Evolutionary conservation across 2,329 filamentous ascomycete species (phyloP).

Genomic region (Didymella pinodella): DNA sequence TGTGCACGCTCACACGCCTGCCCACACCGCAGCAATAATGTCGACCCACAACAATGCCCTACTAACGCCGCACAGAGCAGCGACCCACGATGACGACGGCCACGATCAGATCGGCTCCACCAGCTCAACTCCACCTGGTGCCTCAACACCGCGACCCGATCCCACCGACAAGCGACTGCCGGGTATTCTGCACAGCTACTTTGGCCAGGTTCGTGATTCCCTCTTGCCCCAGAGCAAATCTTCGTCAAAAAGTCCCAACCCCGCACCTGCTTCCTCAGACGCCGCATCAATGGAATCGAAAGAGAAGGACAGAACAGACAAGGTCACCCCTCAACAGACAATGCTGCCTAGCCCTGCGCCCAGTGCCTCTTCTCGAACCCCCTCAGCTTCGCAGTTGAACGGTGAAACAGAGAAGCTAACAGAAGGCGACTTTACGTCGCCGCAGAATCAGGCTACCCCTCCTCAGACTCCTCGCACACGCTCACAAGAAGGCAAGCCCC

Average conservation of each 20-base stretch:
- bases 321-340: constrained; percentile 54
- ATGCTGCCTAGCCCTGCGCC: constrained; percentile 61
- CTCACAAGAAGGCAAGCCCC: constrained; percentile 67
- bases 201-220: constrained; percentile 95
- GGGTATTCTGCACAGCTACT: constrained; percentile 93
- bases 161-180: constrained; percentile 93
- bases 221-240: constrained; percentile 58
- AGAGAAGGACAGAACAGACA: constrained; percentile 31
- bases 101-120: constrained; percentile 79
- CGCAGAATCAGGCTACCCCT: constrained; percentile 83
- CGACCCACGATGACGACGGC: constrained; percentile 75
- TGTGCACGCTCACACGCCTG: constrained; percentile 20
- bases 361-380: constrained; percentile 57
- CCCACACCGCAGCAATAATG: constrained; percentile 38
- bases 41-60: constrained; percentile 42
- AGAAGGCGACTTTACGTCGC: constrained; percentile 69
- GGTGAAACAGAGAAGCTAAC: constrained; percentile 87
- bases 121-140: constrained; percentile 86
- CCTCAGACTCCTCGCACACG: constrained; percentile 89
- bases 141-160: constrained; percentile 93
- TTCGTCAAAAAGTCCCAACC: constrained; percentile 48
- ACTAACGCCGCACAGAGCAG: constrained; percentile 50
- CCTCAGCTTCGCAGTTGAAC: constrained; percentile 67
- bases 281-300: constrained; percentile 25
- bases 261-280: constrained; percentile 39